Conservation (phyloP, 2,329 filamentous ascomycete genomes). For the Pyrenophora teres region DNA sequence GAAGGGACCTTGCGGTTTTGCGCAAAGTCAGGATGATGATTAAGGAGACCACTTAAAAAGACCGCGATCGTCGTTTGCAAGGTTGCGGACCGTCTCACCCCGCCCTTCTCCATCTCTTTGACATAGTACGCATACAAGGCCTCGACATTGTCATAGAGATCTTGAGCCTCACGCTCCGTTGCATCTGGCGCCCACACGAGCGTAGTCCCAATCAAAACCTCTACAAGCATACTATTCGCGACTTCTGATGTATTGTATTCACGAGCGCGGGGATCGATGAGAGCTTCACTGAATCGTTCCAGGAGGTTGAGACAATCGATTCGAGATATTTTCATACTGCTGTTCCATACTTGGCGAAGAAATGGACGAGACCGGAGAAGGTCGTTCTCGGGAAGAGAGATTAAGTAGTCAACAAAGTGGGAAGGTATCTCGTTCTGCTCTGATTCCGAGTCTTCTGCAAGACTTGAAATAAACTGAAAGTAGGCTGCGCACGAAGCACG, state of each 20-base stretch:
- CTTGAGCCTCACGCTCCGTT: conserved; percentile 32
- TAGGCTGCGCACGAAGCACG: conserved; percentile 39
- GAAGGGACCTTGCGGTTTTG: conserved; percentile 63
- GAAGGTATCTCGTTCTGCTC: conserved; percentile 28
- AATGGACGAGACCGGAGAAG: conserved; percentile 39
- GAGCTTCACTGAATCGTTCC: conserved; percentile 37
- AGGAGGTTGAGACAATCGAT: conserved; percentile 35
- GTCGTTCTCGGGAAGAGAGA: conserved; percentile 34
- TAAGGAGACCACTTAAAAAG: conserved; percentile 73
- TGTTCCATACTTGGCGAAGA: conserved; percentile 31
- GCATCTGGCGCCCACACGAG: conserved; percentile 30
- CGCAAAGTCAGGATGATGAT: conserved; percentile 69
- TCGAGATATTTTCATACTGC: conserved; percentile 26
- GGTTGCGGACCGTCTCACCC: conserved; percentile 67
- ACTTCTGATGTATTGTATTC: conserved; percentile 47
- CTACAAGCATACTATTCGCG: conserved; percentile 44
- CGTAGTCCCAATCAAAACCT: conserved; percentile 38
- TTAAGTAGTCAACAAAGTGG: conserved; percentile 35
- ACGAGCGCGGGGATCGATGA: conserved; percentile 41
- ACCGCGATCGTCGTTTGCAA: conserved; percentile 69
- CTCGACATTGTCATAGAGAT: conserved; percentile 66
- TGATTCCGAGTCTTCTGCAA: conserved; percentile 14
- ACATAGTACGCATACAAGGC: conserved; percentile 83
- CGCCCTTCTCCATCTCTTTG: conserved; percentile 66
- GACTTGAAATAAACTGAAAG: conserved; percentile 32